Evolutionary conservation across 176 grass and related monocot species (phyloP).

Genomic region (Bonia amplexicaulis): DNA sequence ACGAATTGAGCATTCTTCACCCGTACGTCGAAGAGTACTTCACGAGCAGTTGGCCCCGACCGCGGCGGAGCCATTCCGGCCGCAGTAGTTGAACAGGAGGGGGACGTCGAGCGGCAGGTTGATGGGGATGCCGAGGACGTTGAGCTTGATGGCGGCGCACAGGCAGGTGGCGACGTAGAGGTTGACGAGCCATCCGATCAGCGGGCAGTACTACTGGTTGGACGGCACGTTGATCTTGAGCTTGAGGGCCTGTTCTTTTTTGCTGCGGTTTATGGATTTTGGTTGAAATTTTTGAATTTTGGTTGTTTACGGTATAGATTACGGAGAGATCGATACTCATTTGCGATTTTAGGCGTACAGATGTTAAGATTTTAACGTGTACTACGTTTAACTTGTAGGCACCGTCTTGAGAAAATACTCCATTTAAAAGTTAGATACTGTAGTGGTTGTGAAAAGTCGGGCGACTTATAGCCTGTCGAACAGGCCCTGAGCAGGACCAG

Average conservation of each 20-base stretch:
- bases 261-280: no score
- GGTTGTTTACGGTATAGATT: no score
- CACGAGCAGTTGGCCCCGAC: slow-evolving; percentile 34
- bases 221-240: slow-evolving; percentile 45
- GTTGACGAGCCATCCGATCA: slow-evolving; percentile 43
- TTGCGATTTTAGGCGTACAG: no score
- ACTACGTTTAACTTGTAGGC: no score
- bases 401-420: no score
- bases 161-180: slow-evolving; percentile 51
- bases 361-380: no score
- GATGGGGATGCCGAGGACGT: slow-evolving; percentile 43
- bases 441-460: no score
- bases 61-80: slow-evolving; percentile 22
- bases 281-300: no score
- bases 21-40: not conserved
- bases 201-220: slow-evolving; percentile 49
- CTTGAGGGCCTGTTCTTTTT: no score
- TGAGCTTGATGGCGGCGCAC: slow-evolving; percentile 54
- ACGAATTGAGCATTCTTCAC: not conserved
- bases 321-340: no score
- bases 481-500: slow-evolving; percentile 48
- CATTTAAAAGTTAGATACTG: no score
- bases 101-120: slow-evolving; percentile 59
- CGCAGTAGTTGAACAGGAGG: slow-evolving; percentile 63
- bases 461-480: no score